Evolutionary conservation across 2,329 filamentous ascomycete genomes (phyloP), one percentile per base, ranked within the genome.

Genomic region (Balansia obtecta): DNA sequence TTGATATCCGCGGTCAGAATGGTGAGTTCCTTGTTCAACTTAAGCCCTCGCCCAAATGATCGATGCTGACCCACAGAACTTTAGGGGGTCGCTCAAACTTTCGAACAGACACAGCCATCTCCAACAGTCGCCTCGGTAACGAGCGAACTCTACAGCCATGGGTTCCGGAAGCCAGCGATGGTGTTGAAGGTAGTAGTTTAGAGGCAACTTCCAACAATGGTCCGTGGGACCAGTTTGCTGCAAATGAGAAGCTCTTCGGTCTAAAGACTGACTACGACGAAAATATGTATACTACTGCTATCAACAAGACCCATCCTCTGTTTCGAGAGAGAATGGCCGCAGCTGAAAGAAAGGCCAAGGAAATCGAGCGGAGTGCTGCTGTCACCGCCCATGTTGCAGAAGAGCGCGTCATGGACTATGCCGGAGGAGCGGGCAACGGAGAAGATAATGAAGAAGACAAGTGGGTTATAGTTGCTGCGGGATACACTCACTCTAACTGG

Each of bases 161-260:
- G 89, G 80, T 89, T 50, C 81, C 87, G 7, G 83, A 82, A 56
- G 66, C 75, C 15, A 60, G 53, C 42, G 81, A 83, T 54, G 76
- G 76, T 30, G 65, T 79, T 40, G 84, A 90, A 61, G 74, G 86
- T 56, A 84, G 86, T 56, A 84, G 85, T 45, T 74, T 96, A 22
- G 88, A 93, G 60, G 79, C 71, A 47, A 59, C 73, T 2, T 58
- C 63, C n/a, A 67, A 64, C 48, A 61, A 67, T 15, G 71, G 69
- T 7, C 72, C 69, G 10, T 98, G 93, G 93, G 91, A 98, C 64
- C 93, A 98, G 65, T 98, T 98, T 62, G 86, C 87, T 52, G 83
- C 79, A 55, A 97, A 97, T 61, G 87, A 94, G 68, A 77, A 82
- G 50, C 80, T 88, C 32, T 97, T 95, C 62, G 93, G 93, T 37